Base-by-base conservation (phyloP, 1,284 basidiomycete genomes). In the Apiotrichum porosum region DNA sequence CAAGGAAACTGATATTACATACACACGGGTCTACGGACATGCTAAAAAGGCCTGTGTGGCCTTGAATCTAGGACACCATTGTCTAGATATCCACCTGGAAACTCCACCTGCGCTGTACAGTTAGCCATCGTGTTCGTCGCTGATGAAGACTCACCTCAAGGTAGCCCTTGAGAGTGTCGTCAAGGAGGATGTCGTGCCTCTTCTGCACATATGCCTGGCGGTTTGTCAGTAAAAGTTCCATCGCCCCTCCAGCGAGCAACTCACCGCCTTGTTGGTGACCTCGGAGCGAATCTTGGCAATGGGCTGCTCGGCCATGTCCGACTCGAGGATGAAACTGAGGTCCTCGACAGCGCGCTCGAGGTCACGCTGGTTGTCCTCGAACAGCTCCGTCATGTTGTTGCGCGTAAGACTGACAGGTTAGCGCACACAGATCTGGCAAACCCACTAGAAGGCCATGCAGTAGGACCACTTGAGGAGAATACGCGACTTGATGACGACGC, bases 391-490 rank as follows among this genome's bases (percentile, higher is more conserved):
- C 80, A 88, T 80, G 70, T 97, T 97, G 59, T 89, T 84, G 66
- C 82, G 83, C 49, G 83, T 75, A 17, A 85, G 71, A 56, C 71
- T 73, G 47, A 10, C 22, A 30, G 17, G 32, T 30, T 44, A 6
- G 9, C 6, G n/a, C 30, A 30, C 35, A 23, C 36, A 19, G 17
- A 9, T 19, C 14, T 10, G 9, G 19, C 21, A n/a, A 40, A 65
- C 72, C 61, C 50, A 74, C 69, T 97, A 98, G 76, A 92, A 98
- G 13, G 93, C 94, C 93, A 98, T 97, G n/a, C 89, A 88, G 67
- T 98, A 98, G 15, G 93, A 97, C 94, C 95, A 98, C 75, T 97
- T 97, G 55, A 98, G 81, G 36, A 94, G 97, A 78, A 85, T 90
- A 30, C 94, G 83, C 67, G 93, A 97, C 69, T 85, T 86, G 57